Conservation (phyloP, 768 basidiomycete species). For the Auricularia sp. region DNA sequence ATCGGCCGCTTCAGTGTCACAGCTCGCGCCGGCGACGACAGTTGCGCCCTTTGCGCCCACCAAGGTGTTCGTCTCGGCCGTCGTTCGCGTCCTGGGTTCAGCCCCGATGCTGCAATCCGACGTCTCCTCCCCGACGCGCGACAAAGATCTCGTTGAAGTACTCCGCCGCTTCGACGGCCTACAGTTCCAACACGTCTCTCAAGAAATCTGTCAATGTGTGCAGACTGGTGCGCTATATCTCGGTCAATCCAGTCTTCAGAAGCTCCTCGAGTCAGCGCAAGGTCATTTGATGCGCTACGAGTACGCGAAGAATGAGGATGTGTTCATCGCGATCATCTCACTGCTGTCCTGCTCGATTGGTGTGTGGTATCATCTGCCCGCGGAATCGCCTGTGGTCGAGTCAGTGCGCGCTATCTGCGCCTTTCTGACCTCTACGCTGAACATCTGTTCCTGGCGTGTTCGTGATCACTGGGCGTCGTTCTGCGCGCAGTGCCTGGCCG, state of each 20-base stretch:
- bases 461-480: background rate
- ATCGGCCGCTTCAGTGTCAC: background rate
- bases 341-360: conserved; percentile 55
- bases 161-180: conserved; percentile 39
- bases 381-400: background rate
- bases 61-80: background rate
- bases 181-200: conserved; percentile 49
- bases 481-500: background rate
- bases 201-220: conserved; percentile 45
- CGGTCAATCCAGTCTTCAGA: conserved; percentile 36
- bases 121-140: conserved; percentile 48
- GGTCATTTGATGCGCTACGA: conserved; percentile 45
- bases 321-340: conserved; percentile 45
- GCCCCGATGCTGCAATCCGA: conserved; percentile 52
- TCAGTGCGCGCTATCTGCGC: background rate
- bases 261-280: conserved; percentile 43
- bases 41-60: background rate
- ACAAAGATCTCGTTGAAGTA: conserved; percentile 48
- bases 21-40: background rate
- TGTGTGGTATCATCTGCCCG: conserved; percentile 35
- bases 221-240: conserved; percentile 46
- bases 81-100: conserved; percentile 37
- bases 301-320: conserved; percentile 37
- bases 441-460: background rate
- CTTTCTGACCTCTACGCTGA: background rate